These are phyloP conservation scores for Talaromyces sp. DNA, from an alignment of 2,329 filamentous ascomycete genomes.

Conservation along the genomic window DNA sequence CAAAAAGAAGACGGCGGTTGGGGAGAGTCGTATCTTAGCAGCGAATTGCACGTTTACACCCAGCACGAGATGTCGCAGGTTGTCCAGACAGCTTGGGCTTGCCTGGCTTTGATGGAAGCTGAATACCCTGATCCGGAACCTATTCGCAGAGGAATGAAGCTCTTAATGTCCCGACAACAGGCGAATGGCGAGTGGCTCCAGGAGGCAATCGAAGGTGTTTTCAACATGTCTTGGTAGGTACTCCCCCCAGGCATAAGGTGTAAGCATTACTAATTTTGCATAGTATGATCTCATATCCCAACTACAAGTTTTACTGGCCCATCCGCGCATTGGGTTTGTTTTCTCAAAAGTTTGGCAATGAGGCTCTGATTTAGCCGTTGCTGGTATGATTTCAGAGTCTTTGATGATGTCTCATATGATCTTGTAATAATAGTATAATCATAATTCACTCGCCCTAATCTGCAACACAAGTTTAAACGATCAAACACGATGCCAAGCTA, in stretches of 20 bases:
- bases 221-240: conserved; percentile 89
- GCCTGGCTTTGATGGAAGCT: conserved; percentile 77
- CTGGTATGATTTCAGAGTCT: not conserved
- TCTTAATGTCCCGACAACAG: conserved; percentile 84
- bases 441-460: not conserved
- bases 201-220: conserved; percentile 94
- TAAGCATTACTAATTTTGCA: conserved; percentile 23
- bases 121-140: conserved; percentile 72
- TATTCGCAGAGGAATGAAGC: conserved; percentile 68
- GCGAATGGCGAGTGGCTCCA: conserved; percentile 90
- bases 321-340: conserved; percentile 94
- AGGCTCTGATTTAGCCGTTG: conserved; percentile 46
- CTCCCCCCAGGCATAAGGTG: not conserved
- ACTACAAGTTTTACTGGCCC: conserved; percentile 96
- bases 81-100: conserved; percentile 90
- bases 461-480: not conserved
- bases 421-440: not conserved
- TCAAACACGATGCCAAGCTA: not conserved
- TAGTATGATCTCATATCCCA: conserved; percentile 96
- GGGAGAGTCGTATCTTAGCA: conserved; percentile 90
- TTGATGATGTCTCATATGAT: not conserved
- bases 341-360: conserved; percentile 66
- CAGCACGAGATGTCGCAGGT: conserved; percentile 82
- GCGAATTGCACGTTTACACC: conserved; percentile 70
- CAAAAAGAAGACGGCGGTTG: conserved; percentile 90